Evolutionary conservation across 768 basidiomycete genomes (phyloP), one percentile per base, ranked within the genome.

Genomic region (Calocybe gangraenosa): DNA sequence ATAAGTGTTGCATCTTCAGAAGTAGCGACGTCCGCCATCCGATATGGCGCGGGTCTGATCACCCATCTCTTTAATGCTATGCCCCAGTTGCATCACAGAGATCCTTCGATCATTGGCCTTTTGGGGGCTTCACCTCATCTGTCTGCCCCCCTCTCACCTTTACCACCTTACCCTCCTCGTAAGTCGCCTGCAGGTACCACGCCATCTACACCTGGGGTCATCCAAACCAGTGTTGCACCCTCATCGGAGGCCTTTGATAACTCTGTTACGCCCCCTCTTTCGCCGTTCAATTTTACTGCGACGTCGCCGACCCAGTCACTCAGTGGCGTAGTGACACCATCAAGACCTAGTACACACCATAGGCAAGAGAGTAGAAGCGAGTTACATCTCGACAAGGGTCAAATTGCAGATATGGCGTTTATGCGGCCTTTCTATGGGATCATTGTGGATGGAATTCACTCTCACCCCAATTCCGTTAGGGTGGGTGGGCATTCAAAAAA

Each of bases 21-120:
- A 20, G 66, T 82, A 48, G 89, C 92, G 6, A 82, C 81, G 15
- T 64, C 75, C 7, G 89, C 89, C 2, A 74, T 93, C 3, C 64
- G 73, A 14, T 71, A 73, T 46, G 92, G 92, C 15, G 87, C 90
- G 5, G 74, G 81, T n/a, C 78, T 92, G 46, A 89, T 94, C 53
- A 94, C 92, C 0, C 92, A 94, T 64, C 70, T 94, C 19, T 93
- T 92, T 80, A 95, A 95, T 53, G 89, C 91, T 6, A 92, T 92
- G 91, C 87, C 87, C 11, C 87, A 87, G 55, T 64, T 90, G 31
- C 87, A 94, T 60, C 92, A 95, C 60, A 78, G 92, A 25, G 91
- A 93, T 60, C 92, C 92, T 9, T 88, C 88, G 9, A 90, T 94
- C 57, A 91, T 94, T 45, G 92, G 92, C 20, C 74, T 94, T 7